Percentiles rank a stretch among this genome's conserved stretches.
phyloP scores from a whole-genome alignment of 805 yeast species.

The Candida tallmaniae region DNA sequence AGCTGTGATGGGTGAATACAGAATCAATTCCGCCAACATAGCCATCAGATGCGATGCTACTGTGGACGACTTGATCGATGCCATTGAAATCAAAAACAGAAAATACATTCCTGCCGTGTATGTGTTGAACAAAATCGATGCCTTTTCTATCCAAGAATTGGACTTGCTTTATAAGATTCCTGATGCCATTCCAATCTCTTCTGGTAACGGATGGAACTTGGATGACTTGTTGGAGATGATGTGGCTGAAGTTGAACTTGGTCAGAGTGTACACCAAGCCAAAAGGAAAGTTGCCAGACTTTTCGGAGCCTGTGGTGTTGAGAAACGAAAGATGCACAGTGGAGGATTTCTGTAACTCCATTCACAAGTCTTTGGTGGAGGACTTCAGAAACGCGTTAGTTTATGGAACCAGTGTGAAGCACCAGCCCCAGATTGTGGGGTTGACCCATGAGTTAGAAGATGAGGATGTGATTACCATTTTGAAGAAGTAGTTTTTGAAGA shows the following conservation, averaged over 20 bases:
- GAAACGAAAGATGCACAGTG: slow-evolving; percentile 76
- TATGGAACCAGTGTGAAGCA: slow-evolving; percentile 94
- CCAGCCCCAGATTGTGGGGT: slow-evolving; percentile 95
- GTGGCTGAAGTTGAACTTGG: slow-evolving; percentile 92
- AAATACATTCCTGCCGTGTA: slow-evolving; percentile 94
- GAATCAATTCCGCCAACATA: slow-evolving; percentile 92
- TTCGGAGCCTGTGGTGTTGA: slow-evolving; percentile 87
- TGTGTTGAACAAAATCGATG: slow-evolving; percentile 92
- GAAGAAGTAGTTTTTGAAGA: slow-evolving; percentile 52
- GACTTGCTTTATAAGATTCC: slow-evolving; percentile 90
- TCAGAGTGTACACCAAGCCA: slow-evolving; percentile 95
- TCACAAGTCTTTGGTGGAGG: slow-evolving; percentile 90
- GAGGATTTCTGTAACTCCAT: slow-evolving; percentile 96
- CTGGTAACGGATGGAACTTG: slow-evolving; percentile 95
- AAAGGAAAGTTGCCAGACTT: slow-evolving; percentile 94
- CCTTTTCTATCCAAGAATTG: slow-evolving; percentile 89
- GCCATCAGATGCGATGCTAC: slow-evolving; percentile 97
- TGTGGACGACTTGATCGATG: slow-evolving; percentile 93
- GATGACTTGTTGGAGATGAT: slow-evolving; percentile 90
- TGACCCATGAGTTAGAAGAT: slow-evolving; percentile 78
- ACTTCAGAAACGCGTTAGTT: slow-evolving; percentile 89
- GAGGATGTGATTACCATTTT: slow-evolving; percentile 96
- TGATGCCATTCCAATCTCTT: slow-evolving; percentile 93
- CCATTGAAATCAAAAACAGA: slow-evolving; percentile 84
- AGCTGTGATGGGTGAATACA: slow-evolving; percentile 95